Percentiles rank a stretch among this genome's conserved stretches.
Conservation (phyloP, 805 yeast species). For the Candida cerambycidarum region DNA sequence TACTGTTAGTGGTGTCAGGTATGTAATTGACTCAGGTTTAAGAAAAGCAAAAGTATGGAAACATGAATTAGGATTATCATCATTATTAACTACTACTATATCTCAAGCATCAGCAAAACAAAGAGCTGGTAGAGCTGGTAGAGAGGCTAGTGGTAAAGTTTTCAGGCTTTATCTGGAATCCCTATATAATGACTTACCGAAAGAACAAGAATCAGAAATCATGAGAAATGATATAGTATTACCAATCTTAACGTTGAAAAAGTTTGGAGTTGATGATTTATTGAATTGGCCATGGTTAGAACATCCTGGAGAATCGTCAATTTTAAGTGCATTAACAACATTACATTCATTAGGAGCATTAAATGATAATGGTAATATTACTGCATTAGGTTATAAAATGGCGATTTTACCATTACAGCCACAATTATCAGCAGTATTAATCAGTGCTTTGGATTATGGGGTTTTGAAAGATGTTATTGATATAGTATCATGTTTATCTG, state of each 20-base stretch:
- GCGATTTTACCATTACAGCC: constrained; percentile 91
- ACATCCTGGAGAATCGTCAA: constrained; percentile 77
- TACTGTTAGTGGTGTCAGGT: constrained; percentile 91
- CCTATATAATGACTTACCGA: constrained; percentile 60
- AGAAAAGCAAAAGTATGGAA: constrained; percentile 95
- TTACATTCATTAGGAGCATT: constrained; percentile 79
- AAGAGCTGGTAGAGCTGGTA: constrained; percentile 76
- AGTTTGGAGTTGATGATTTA: constrained; percentile 79
- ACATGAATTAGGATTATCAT: constrained; percentile 88
- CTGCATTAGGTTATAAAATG: constrained; percentile 80
- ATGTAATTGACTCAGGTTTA: constrained; percentile 89
- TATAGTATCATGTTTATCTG: constrained; percentile 89
- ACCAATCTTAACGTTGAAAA: constrained; percentile 81
- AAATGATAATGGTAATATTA: constrained; percentile 72
- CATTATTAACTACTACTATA: constrained; percentile 86
- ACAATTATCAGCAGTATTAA: constrained; percentile 79
- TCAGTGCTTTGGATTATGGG: constrained; percentile 61
- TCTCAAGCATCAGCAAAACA: constrained; percentile 82
- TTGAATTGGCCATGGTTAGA: constrained; percentile 91
- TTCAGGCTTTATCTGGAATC: constrained; percentile 78
- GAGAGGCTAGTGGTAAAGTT: constrained; percentile 89
- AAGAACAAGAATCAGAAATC: constrained; percentile 92
- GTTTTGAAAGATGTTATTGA: constrained; percentile 73
- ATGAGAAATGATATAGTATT: constrained; percentile 80
- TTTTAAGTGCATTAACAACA: constrained; percentile 74